Evolutionary conservation across 306 rosid genomes (phyloP).

Genomic region (Malus asiatica): DNA sequence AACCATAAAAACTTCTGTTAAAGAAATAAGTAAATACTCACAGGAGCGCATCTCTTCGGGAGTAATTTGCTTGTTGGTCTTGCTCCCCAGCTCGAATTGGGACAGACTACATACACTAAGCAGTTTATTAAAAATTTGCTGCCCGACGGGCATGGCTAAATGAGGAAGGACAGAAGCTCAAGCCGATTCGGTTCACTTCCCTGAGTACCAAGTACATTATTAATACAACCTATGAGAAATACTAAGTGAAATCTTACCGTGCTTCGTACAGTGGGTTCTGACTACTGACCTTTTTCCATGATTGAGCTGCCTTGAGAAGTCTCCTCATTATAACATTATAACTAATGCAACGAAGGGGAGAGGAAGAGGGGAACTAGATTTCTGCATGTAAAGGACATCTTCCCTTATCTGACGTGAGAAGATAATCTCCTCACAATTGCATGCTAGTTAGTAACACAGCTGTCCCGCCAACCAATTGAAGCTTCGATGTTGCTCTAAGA

Average conservation of each 20-base stretch:
- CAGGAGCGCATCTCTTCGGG: conserved; percentile 51
- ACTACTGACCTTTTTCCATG: conserved; percentile 32
- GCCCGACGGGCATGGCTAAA: conserved; percentile 77
- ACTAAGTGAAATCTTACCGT: background rate
- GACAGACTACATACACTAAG: conserved; percentile 39
- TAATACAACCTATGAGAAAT: background rate
- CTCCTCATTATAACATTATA: conserved; percentile 43
- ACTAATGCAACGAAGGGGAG: too few relatives aligned
- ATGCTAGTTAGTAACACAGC: conserved; percentile 38
- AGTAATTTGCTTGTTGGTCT: conserved; percentile 47
- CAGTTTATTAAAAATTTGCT: conserved; percentile 48
- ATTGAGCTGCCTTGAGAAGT: conserved; percentile 47
- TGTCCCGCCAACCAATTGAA: conserved; percentile 53
- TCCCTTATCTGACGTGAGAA: conserved; percentile 47
- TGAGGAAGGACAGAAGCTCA: conserved; percentile 61
- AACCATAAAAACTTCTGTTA: too few relatives aligned
- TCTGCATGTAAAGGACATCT: conserved; percentile 51
- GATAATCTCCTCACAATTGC: conserved; percentile 53
- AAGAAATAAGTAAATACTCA: conserved; percentile 26
- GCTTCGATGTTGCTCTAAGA: conserved; percentile 38
- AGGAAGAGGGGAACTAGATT: conserved; percentile 28
- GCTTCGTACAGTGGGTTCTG: background rate
- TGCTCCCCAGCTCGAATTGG: conserved; percentile 63
- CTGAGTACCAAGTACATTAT: background rate
- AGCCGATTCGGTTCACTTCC: conserved; percentile 35